Evolutionary conservation across 2,329 filamentous ascomycete species (phyloP).

Genomic region (Clarireedia hainanense): DNA sequence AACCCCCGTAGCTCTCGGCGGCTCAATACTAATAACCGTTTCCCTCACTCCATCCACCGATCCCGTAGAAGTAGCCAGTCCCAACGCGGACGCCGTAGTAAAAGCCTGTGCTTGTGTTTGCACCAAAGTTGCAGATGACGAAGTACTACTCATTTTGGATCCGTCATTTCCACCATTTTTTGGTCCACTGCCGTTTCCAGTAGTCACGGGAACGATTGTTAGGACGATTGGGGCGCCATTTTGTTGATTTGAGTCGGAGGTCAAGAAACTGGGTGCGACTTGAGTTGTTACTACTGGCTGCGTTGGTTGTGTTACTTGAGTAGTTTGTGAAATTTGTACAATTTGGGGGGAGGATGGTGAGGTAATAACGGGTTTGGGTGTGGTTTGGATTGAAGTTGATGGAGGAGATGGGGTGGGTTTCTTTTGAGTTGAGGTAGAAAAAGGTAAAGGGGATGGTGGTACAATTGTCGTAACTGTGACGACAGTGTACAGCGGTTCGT

Average conservation of each 20-base stretch:
- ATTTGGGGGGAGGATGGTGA: not conserved
- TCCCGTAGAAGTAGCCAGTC: not conserved
- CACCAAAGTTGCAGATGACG: not conserved
- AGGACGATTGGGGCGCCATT: not conserved
- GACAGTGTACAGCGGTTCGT: no score
- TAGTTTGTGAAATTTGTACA: not conserved
- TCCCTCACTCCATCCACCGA: not conserved
- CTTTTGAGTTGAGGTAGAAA: no score
- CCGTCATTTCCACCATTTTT: not conserved
- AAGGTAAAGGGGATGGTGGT: no score
- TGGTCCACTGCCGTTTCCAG: not conserved
- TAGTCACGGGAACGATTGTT: not conserved
- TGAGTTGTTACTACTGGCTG: not conserved
- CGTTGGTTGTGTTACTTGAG: not conserved
- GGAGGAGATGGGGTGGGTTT: no score
- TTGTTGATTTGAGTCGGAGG: not conserved
- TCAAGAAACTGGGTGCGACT: not conserved
- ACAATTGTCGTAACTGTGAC: no score
- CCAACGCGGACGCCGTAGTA: not conserved
- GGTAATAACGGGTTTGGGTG: not conserved
- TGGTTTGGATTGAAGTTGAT: not conserved
- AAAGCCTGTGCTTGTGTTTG: not conserved
- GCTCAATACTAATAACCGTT: not conserved
- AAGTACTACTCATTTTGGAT: not conserved
- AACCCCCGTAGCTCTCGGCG: not conserved